Conservation (phyloP, 306 rosid genomes). For the Rosa chinensis region DNA sequence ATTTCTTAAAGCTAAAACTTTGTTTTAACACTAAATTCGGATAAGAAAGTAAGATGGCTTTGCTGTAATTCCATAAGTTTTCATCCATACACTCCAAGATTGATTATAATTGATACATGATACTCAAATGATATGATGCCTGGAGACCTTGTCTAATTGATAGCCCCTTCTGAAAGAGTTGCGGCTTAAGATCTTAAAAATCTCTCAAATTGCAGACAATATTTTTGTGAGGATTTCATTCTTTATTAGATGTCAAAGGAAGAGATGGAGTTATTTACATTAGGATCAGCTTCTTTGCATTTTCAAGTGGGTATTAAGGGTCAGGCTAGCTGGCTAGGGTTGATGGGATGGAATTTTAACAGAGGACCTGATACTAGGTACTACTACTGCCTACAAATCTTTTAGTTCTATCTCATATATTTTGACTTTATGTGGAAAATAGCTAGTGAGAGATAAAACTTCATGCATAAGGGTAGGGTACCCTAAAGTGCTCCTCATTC, state of each 20-base stretch:
- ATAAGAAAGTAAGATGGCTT: background rate
- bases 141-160: background rate
- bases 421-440: slow-evolving; percentile 52
- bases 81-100: background rate
- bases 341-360: slow-evolving; percentile 58
- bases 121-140: background rate
- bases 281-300: slow-evolving; percentile 29
- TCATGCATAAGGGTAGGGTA: slow-evolving; percentile 53
- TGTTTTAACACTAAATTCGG: background rate
- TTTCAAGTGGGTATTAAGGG: slow-evolving; percentile 47
- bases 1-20: background rate
- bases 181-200: slow-evolving; percentile 2
- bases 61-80: background rate
- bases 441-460: slow-evolving; percentile 45
- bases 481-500: background rate
- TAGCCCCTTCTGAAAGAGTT: background rate
- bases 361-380: slow-evolving; percentile 70
- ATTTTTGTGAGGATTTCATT: slow-evolving; percentile 12
- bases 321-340: slow-evolving; percentile 26
- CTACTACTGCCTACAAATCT: slow-evolving; percentile 35
- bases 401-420: slow-evolving; percentile 39
- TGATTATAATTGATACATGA: background rate
- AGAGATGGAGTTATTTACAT: slow-evolving; percentile 17
- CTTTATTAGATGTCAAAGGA: slow-evolving; percentile 16
- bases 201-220: slow-evolving; percentile 1